phyloP scores from a whole-genome alignment of 2,329 filamentous ascomycete genomes.

The Verticillium albo-atrum region DNA sequence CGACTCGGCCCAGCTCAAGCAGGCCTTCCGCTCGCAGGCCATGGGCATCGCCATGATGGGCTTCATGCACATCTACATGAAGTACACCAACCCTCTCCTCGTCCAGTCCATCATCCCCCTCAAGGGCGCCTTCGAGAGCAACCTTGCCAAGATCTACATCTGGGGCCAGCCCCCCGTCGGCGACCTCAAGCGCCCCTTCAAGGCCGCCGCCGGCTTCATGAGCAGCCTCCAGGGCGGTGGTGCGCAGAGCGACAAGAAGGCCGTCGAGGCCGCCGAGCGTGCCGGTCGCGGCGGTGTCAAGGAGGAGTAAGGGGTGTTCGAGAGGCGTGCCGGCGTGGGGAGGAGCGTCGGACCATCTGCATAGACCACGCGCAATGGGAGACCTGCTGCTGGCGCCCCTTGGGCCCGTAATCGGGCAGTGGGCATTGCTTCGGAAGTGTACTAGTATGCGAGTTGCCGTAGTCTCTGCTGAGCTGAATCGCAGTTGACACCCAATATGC shows the following conservation, averaged over 20 bases:
- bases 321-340: background rate
- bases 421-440: background rate
- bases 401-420: background rate
- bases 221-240: constrained; percentile 67
- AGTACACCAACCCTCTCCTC: constrained; percentile 98
- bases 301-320: constrained; percentile 54
- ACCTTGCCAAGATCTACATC: constrained; percentile 93
- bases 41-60: constrained; percentile 98
- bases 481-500: background rate
- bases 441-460: background rate
- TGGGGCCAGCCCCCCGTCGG: constrained; percentile 82
- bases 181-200: constrained; percentile 95
- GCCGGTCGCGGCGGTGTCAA: constrained; percentile 66
- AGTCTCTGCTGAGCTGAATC: background rate
- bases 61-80: constrained; percentile 98
- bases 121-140: constrained; percentile 92
- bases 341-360: background rate
- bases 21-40: constrained; percentile 81
- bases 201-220: constrained; percentile 79
- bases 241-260: constrained; percentile 89
- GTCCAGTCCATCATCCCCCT: constrained; percentile 98
- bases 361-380: background rate
- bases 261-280: constrained; percentile 75
- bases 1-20: constrained; percentile 80
- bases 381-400: background rate